Evolutionary conservation across 495 filamentous ascomycete species (phyloP).

Genomic region (Monascus purpureus): DNA sequence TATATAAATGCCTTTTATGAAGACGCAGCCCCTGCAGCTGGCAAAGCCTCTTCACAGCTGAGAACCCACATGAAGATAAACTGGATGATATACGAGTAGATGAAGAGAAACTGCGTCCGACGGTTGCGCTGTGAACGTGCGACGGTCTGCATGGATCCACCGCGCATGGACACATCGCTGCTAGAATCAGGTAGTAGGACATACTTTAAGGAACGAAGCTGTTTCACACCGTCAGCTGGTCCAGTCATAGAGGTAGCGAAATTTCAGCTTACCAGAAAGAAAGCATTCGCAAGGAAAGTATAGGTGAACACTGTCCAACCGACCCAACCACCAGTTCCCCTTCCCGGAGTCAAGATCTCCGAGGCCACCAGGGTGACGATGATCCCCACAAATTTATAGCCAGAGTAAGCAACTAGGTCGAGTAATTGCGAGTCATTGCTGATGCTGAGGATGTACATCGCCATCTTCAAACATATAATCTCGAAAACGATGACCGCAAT

Average conservation of each 20-base stretch:
- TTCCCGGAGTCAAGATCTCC: conserved; percentile 60
- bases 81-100: conserved; percentile 89
- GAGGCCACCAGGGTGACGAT: conserved; percentile 71
- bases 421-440: conserved; percentile 76
- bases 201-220: conserved; percentile 92
- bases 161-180: conserved; percentile 43
- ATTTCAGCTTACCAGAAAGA: conserved; percentile 63
- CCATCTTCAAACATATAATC: conserved; percentile 77
- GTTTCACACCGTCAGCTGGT: neutral
- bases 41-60: conserved; percentile 35
- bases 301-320: conserved; percentile 84
- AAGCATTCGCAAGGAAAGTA: conserved; percentile 84
- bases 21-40: conserved; percentile 13
- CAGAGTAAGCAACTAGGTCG: conserved; percentile 88
- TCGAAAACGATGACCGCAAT: conserved; percentile 73
- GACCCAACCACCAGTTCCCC: conserved; percentile 71
- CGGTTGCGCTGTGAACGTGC: conserved; percentile 73
- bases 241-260: neutral
- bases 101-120: conserved; percentile 87
- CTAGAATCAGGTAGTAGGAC: conserved; percentile 82
- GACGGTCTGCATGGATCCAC: conserved; percentile 59
- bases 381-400: conserved; percentile 97
- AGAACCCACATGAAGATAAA: conserved; percentile 92
- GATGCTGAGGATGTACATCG: conserved; percentile 85
- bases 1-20: too few species aligned